A percentile compares a stretch with the other conserved stretches of the same genome.
phyloP scores from a whole-genome alignment of 805 yeast species.

The Teunomyces panamensis region DNA sequence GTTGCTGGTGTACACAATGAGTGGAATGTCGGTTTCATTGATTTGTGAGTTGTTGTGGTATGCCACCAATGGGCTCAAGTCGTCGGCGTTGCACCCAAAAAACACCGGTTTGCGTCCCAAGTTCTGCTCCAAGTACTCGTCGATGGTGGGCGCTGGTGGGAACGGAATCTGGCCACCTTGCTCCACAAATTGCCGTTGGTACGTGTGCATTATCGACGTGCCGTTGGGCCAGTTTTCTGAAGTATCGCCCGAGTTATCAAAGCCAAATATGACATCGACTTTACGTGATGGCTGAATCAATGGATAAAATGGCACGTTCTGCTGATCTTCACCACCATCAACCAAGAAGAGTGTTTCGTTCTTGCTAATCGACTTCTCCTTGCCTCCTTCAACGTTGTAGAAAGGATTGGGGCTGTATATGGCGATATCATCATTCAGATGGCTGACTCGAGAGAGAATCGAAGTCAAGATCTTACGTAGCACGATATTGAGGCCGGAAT shows the following conservation, averaged over 20 bases:
- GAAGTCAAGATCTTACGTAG: conserved; percentile 21
- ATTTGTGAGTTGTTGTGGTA: conserved; percentile 17
- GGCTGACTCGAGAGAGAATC: conserved; percentile 23
- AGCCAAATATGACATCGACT: conserved; percentile 42
- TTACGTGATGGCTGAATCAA: conserved; percentile 34
- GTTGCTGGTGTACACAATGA: conserved; percentile 20
- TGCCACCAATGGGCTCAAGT: conserved; percentile 16
- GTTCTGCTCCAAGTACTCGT: conserved; percentile 18
- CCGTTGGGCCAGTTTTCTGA: conserved; percentile 42
- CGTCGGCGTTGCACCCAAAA: conserved; percentile 25
- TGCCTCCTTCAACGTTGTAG: conserved; percentile 15
- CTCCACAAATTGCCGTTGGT: conserved; percentile 17
- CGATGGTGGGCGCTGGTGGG: conserved; percentile 23
- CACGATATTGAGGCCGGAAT: conserved; percentile 21
- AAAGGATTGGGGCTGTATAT: conserved; percentile 42
- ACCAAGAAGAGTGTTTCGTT: conserved; percentile 35
- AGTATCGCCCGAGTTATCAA: conserved; percentile 42
- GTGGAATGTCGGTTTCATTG: conserved; percentile 26
- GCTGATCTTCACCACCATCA: conserved; percentile 45
- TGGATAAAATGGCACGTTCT: conserved; percentile 41
- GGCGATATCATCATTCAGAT: conserved; percentile 34
- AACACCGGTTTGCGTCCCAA: conserved; percentile 23
- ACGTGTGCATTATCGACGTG: conserved; percentile 35
- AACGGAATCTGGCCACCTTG: conserved; percentile 26
- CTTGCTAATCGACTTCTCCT: conserved; percentile 16